phyloP scores from a whole-genome alignment of 192 early-diverging fungal genomes.

The Pilaira anomala region DNA sequence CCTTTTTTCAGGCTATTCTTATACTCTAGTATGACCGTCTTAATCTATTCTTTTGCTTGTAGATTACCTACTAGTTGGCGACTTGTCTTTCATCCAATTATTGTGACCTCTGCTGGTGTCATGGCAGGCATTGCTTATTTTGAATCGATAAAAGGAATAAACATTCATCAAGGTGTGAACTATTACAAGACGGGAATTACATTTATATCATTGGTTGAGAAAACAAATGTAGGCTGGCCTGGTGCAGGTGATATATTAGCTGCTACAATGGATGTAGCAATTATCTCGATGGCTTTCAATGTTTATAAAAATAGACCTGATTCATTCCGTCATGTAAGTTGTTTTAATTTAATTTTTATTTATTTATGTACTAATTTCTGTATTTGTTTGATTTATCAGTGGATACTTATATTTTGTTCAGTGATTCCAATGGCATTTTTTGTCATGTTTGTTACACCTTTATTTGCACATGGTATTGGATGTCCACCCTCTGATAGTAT shows the following conservation, averaged over 20 bases:
- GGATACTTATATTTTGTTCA: conserved; percentile 4
- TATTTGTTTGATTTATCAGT: too few species aligned
- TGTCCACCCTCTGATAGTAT: background rate
- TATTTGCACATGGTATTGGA: conserved; percentile 19
- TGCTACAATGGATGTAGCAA: conserved; percentile 20
- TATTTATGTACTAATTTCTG: background rate
- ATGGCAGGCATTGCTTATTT: conserved; percentile 13
- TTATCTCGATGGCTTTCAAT: conserved; percentile 19
- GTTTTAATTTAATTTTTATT: background rate
- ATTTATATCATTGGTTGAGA: conserved; percentile 9
- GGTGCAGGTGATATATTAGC: conserved; percentile 27
- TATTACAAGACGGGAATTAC: conserved; percentile 8
- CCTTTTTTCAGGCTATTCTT: conserved; percentile 14
- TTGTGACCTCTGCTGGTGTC: conserved; percentile 12
- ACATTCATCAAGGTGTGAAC: background rate
- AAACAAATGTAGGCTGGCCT: conserved; percentile 19
- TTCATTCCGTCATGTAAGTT: conserved; percentile 6
- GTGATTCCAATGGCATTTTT: conserved; percentile 15
- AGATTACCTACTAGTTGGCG: conserved; percentile 5
- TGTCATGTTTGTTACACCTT: conserved; percentile 18
- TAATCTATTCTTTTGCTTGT: conserved; percentile 4
- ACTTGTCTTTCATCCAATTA: conserved; percentile 19
- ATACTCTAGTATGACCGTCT: conserved; percentile 5
- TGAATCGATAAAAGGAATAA: conserved; percentile 5
- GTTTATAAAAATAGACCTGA: conserved; percentile 14